phyloP scores from a whole-genome alignment of 805 yeast species.

The Kuraishia capsulata region DNA sequence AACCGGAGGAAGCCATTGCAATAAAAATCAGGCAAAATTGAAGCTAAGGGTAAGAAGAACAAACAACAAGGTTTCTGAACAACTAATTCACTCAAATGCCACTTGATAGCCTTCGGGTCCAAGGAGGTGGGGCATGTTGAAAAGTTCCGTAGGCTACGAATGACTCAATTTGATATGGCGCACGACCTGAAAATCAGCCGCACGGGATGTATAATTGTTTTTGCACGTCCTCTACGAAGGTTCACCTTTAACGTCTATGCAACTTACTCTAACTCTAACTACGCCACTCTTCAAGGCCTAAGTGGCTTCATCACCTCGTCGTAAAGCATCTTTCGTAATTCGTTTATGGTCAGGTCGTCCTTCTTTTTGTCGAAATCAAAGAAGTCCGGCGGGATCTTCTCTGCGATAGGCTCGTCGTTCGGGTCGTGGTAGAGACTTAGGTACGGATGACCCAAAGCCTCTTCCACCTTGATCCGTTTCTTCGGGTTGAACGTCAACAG shows the following conservation, averaged over 20 bases:
- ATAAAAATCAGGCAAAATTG: too few species aligned
- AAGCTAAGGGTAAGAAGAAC: not conserved
- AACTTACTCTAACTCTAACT: too few species aligned
- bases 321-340: constrained; percentile 69
- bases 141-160: not conserved
- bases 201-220: too few species aligned
- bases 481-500: constrained; percentile 78
- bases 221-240: too few species aligned
- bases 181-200: too few species aligned
- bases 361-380: constrained; percentile 83
- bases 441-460: constrained; percentile 84
- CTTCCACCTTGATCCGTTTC: constrained; percentile 73
- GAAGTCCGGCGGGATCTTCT: constrained; percentile 76
- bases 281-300: too few species aligned
- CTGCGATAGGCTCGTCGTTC: constrained; percentile 81
- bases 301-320: constrained; percentile 65
- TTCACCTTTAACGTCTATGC: too few species aligned
- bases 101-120: too few species aligned
- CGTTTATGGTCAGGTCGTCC: constrained; percentile 67
- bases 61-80: not conserved
- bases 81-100: too few species aligned
- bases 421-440: constrained; percentile 88
- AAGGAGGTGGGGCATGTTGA: too few species aligned
- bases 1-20: constrained; percentile 3
- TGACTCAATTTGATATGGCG: too few species aligned